Conservation (phyloP, 1,284 basidiomycete genomes). For the Leccinum subatratum region DNA sequence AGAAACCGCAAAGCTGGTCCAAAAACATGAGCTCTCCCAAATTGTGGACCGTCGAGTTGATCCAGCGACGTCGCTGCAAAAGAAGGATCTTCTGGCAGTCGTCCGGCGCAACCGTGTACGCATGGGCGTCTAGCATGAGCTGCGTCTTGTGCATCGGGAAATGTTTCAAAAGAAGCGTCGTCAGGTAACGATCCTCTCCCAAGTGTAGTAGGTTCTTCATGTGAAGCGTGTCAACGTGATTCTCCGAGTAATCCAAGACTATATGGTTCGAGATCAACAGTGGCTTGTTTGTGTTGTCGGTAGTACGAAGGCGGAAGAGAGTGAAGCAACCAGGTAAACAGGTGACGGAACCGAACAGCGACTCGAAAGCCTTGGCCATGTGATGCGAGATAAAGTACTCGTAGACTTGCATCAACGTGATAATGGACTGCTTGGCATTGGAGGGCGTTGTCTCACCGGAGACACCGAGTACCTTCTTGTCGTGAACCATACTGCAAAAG, state of each 20-base stretch:
- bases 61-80: slow-evolving; percentile 98
- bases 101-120: slow-evolving; percentile 87
- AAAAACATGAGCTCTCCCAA: slow-evolving; percentile 88
- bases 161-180: slow-evolving; percentile 91
- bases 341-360: slow-evolving; percentile 96
- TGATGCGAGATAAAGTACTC: slow-evolving; percentile 98
- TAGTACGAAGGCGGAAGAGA: slow-evolving; percentile 85
- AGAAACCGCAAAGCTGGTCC: slow-evolving; percentile 94
- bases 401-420: slow-evolving; percentile 99
- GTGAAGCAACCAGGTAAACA: slow-evolving; percentile 98
- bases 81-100: slow-evolving; percentile 85
- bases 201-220: slow-evolving; percentile 97
- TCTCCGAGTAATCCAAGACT: slow-evolving; percentile 82
- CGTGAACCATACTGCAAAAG: too few relatives aligned
- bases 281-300: slow-evolving; percentile 83
- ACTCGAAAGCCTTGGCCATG: slow-evolving; percentile 97
- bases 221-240: slow-evolving; percentile 93
- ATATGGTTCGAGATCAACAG: slow-evolving; percentile 85
- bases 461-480: slow-evolving; percentile 35
- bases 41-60: slow-evolving; percentile 84
- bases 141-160: slow-evolving; percentile 87
- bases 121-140: slow-evolving; percentile 90
- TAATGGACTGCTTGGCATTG: slow-evolving; percentile 88
- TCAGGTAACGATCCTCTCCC: slow-evolving; percentile 97
- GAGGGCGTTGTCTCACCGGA: slow-evolving; percentile 90